Conservation (phyloP, 2,329 filamentous ascomycete genomes). For the Trichoderma pleuroti region DNA sequence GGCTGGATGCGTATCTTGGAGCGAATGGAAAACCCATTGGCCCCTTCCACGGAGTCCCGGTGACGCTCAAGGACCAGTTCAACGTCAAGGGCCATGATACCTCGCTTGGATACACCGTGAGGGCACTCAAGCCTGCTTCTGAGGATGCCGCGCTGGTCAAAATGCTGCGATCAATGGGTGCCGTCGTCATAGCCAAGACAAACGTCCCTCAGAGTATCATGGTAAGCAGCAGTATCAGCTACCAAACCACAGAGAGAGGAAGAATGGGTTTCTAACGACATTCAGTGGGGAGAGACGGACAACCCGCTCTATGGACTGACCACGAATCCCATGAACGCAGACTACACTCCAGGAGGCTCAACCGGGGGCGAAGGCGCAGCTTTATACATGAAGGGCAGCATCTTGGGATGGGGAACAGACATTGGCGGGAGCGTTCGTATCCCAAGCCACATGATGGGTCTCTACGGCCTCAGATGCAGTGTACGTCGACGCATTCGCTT, state of each 20-base stretch:
- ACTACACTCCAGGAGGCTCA: conserved; percentile 29
- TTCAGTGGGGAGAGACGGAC: conserved; percentile 25
- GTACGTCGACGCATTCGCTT: background rate
- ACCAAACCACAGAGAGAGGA: no score
- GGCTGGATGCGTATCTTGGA: background rate
- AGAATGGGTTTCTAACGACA: background rate
- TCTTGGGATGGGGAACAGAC: conserved; percentile 28
- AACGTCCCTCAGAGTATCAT: conserved; percentile 27
- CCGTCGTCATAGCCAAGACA: conserved; percentile 51
- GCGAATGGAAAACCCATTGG: conserved; percentile 1
- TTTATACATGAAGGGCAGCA: conserved; percentile 22
- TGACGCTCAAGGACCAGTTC: conserved; percentile 55
- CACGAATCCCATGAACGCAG: conserved; percentile 21
- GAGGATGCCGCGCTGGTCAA: conserved; percentile 48
- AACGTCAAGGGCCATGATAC: conserved; percentile 55
- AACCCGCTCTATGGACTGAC: conserved; percentile 31
- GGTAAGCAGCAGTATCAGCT: no score
- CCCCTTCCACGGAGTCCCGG: conserved; percentile 25
- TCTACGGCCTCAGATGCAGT: conserved; percentile 27
- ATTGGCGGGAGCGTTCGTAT: conserved; percentile 30
- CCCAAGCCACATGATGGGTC: conserved; percentile 27
- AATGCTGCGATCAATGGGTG: conserved; percentile 48
- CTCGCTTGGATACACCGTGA: conserved; percentile 56
- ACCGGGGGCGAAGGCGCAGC: conserved; percentile 27
- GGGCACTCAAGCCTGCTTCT: conserved; percentile 45